Evolutionary conservation across 306 rosid genomes (phyloP).

Genomic region (Carpinus viminea): DNA sequence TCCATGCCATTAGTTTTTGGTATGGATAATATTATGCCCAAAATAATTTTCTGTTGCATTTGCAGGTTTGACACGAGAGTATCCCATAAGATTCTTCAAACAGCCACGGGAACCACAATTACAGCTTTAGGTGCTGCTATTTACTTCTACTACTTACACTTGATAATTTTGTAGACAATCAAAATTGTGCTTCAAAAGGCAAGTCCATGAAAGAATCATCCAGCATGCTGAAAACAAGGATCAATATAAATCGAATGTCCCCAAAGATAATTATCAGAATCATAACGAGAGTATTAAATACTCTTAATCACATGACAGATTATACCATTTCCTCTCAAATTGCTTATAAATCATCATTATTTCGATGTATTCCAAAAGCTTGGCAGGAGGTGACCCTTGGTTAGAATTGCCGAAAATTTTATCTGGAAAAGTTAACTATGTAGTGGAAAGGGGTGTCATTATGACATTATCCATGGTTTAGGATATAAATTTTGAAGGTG

Average conservation of each 20-base stretch:
- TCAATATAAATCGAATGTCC: neutral
- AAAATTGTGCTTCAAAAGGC: neutral
- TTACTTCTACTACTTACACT: neutral
- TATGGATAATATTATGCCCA: neutral
- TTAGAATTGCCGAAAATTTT: neutral
- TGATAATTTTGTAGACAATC: neutral
- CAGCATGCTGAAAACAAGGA: neutral
- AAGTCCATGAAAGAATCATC: neutral
- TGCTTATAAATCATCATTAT: neutral
- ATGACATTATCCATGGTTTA: neutral
- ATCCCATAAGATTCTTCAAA: too few species aligned
- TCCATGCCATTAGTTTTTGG: neutral
- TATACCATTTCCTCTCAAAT: neutral
- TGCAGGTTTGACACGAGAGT: too few species aligned
- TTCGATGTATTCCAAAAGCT: neutral
- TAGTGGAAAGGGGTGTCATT: neutral
- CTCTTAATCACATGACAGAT: neutral
- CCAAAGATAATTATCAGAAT: neutral
- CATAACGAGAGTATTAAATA: neutral
- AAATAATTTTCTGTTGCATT: neutral
- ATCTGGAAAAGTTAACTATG: neutral
- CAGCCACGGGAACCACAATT: too few species aligned
- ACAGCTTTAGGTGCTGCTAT: neutral
- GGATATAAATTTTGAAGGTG: neutral
- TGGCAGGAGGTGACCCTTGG: neutral